A percentile compares a stretch with the other conserved stretches of the same genome.
These are phyloP conservation scores for Leishmania turanica DNA, from an alignment of 208 protist genomes.

Conservation along the genomic window DNA sequence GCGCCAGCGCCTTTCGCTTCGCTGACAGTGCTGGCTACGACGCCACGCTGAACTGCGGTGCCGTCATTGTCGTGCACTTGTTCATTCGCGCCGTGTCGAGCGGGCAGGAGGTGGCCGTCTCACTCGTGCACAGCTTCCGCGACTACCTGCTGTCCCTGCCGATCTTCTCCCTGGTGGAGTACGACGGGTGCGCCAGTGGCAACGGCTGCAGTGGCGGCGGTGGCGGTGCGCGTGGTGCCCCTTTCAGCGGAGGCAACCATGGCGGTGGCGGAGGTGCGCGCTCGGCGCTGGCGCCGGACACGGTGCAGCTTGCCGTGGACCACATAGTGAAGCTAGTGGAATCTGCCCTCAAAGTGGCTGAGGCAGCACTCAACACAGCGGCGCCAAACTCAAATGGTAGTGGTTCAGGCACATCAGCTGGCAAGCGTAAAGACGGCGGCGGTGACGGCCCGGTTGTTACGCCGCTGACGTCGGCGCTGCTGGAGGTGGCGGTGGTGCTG, in stretches of 20 bases:
- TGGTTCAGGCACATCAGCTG: background rate
- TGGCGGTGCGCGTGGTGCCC: conserved; percentile 1
- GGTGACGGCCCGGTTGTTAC: background rate
- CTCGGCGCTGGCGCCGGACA: conserved; percentile 48
- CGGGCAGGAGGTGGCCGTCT: conserved; percentile 42
- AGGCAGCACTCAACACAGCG: background rate
- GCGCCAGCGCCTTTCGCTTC: conserved; percentile 2
- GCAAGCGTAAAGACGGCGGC: background rate
- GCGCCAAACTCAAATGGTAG: background rate
- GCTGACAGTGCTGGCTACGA: conserved; percentile 35
- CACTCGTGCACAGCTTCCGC: conserved; percentile 66
- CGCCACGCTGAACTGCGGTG: conserved; percentile 79
- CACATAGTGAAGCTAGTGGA: conserved; percentile 61
- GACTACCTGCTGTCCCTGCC: conserved; percentile 74
- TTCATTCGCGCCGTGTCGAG: conserved; percentile 45
- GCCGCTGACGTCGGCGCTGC: conserved; percentile 31
- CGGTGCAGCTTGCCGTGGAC: conserved; percentile 62
- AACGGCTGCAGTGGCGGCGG: background rate
- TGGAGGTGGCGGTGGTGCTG: conserved; percentile 75
- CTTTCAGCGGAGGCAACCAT: background rate
- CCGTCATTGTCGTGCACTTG: conserved; percentile 78
- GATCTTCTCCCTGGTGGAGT: conserved; percentile 72
- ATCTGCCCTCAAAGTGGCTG: conserved; percentile 1
- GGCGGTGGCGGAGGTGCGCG: conserved; percentile 10
- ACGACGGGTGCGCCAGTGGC: conserved; percentile 6